Evolutionary conservation across 2,329 filamentous ascomycete species (phyloP).

Genomic region (Pezicula neosporulosa): DNA sequence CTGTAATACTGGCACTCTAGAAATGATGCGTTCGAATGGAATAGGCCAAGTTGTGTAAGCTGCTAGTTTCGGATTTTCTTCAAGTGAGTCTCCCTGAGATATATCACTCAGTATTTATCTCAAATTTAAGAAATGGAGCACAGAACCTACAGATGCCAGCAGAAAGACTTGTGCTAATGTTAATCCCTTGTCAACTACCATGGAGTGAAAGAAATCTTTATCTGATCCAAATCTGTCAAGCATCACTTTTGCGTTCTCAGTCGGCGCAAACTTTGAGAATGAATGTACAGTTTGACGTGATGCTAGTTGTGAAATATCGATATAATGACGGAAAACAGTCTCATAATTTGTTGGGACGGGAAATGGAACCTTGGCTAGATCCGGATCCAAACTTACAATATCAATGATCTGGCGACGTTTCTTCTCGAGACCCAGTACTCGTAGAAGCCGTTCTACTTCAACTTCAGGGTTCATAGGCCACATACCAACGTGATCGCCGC

Average conservation of each 20-base stretch:
- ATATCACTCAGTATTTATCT: no score
- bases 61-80: background rate
- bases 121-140: no score
- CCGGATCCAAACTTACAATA: background rate
- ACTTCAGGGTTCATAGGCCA: conserved; percentile 36
- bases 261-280: background rate
- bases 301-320: conserved; percentile 1
- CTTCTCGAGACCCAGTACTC: conserved; percentile 23
- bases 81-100: background rate
- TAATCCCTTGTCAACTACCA: background rate
- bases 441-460: conserved; percentile 30
- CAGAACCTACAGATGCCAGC: no score
- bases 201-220: conserved; percentile 1
- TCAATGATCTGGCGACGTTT: conserved; percentile 12
- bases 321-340: background rate
- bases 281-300: background rate
- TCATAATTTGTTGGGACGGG: background rate
- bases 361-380: background rate
- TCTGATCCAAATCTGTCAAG: background rate
- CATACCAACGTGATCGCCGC: conserved; percentile 37
- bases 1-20: background rate
- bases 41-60: background rate
- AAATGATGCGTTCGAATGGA: background rate
- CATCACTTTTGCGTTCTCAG: background rate
- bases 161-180: background rate